phyloP scores from a whole-genome alignment of 1,139 yeast genomes.

The Kodamaea arcana region DNA sequence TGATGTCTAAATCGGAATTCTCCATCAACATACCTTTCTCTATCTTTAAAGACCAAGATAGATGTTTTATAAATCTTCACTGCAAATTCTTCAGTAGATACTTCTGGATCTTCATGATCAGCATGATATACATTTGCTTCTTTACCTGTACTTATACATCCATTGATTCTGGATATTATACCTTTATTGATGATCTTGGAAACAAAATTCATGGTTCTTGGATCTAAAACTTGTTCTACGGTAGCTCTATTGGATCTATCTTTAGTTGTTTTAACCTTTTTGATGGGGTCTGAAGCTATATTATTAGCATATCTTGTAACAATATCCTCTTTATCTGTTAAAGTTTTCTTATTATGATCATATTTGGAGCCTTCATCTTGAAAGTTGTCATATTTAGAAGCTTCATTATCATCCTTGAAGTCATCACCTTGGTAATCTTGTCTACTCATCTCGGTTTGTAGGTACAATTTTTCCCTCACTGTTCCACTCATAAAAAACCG shows the following conservation, averaged over 20 bases:
- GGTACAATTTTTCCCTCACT: too few species aligned
- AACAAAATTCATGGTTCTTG: constrained; percentile 81
- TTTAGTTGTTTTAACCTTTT: constrained; percentile 55
- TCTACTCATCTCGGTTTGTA: too few species aligned
- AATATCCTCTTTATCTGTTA: constrained; percentile 53
- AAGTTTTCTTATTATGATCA: constrained; percentile 11
- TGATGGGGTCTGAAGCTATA: constrained; percentile 60
- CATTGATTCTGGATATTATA: constrained; percentile 78
- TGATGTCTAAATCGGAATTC: constrained; percentile 87
- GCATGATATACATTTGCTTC: constrained; percentile 98
- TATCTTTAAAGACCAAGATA: constrained; percentile 88
- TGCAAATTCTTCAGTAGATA: constrained; percentile 59
- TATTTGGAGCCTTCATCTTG: not conserved
- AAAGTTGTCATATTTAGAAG: too few species aligned
- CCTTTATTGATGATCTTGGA: constrained; percentile 81
- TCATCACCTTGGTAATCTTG: too few species aligned
- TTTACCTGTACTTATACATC: constrained; percentile 94
- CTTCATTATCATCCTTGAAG: too few species aligned
- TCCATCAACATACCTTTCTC: constrained; percentile 95
- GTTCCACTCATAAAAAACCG: too few species aligned
- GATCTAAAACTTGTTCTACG: constrained; percentile 93
- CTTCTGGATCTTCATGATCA: constrained; percentile 54
- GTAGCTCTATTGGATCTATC: constrained; percentile 95
- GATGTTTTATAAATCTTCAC: constrained; percentile 95
- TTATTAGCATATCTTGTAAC: constrained; percentile 58